Base-by-base conservation (phyloP, 2,329 filamentous ascomycete species). In the Coniosporium tulheliwenetii region DNA sequence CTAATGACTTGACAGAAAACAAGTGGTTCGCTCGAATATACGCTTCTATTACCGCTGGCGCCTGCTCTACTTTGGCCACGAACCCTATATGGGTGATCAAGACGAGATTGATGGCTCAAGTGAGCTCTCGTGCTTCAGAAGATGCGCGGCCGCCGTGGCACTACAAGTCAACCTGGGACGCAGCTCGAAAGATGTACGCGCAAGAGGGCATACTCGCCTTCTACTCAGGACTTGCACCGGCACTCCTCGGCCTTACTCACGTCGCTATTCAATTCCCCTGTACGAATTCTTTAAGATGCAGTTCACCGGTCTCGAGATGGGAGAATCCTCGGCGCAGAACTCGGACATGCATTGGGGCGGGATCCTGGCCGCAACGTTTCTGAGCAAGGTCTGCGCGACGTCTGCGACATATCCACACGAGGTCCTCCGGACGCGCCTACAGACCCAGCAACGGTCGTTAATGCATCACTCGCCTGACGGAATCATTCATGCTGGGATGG, bases 51-150 rank as follows among this genome's bases (percentile, higher is more conserved):
- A 74, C 86, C 42, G 91, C 89, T 16, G 91, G 91, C 40, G 86
- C 79, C 45, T 94, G 83, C 64, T 95, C 87, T 49, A 98, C 91
- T 3, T 72, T 96, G 47, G 82, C 81, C 46, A 98, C 91, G 16
- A 98, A 96, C 60, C 91, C 91, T 1, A 98, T 98, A 45, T 98
- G 91, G 91, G 91, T 98, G 32, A 94, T 98, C 66, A 98, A 98
- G 64, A 98, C 91, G 38, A 75, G 91, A 49, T 74, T 98, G 51
- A 96, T 96, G 91, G 94, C 91, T 32, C 91, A 96, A 65, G 81
- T 78, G 15, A 78, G 74, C 48, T 60, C 67, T 32, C 69, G 65
- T 45, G 66, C 72, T 47, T 69, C 62, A 30, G 67, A 63, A 53
- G 61, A 63, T 42, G 64, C 75, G 39, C 71, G 77, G 41, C 72